Percentiles rank a stretch among this genome's conserved stretches.
phyloP scores from a whole-genome alignment of 441 rosid species.

The Pelargonium myrrhifolium region DNA sequence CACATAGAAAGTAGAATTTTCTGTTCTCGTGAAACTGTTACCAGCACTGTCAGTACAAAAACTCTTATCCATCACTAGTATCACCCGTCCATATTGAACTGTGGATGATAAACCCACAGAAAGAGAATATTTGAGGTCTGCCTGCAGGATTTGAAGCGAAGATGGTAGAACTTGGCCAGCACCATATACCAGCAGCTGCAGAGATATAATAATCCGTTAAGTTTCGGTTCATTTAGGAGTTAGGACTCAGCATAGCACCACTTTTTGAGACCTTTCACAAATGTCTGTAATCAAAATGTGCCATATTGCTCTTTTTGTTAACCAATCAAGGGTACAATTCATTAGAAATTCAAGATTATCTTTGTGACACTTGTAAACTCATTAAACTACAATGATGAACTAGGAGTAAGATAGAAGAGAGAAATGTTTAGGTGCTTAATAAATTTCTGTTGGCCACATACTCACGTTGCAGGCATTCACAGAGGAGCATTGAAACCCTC shows the following conservation, averaged over 20 bases:
- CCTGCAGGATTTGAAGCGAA: conserved; percentile 44
- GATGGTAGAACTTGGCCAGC: conserved; percentile 80
- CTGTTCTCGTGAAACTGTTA: conserved; percentile 53
- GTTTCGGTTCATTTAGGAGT: not conserved
- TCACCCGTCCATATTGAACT: conserved; percentile 50
- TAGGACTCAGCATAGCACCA: too few species aligned
- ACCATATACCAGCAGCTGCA: conserved; percentile 86
- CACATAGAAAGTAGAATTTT: conserved; percentile 59
- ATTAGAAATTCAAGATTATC: too few species aligned
- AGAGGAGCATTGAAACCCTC: conserved; percentile 79
- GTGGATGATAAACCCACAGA: conserved; percentile 51
- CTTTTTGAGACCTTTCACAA: not conserved
- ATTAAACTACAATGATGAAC: not conserved
- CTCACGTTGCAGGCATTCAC: conserved; percentile 85
- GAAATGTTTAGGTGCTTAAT: conserved; percentile 2
- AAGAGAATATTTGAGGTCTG: conserved; percentile 56
- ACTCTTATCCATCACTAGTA: conserved; percentile 61
- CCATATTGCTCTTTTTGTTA: not conserved
- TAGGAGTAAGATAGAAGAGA: conserved; percentile 1
- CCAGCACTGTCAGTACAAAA: conserved; percentile 77
- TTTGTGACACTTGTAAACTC: too few species aligned
- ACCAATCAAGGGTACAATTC: not conserved
- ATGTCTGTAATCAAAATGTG: not conserved
- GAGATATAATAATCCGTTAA: conserved; percentile 17
- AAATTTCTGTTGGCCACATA: conserved; percentile 34